A percentile compares a stretch with the other conserved stretches of the same genome.
Evolutionary conservation across 768 basidiomycete genomes (phyloP).

Genomic region (Cubamyces lactineus): DNA sequence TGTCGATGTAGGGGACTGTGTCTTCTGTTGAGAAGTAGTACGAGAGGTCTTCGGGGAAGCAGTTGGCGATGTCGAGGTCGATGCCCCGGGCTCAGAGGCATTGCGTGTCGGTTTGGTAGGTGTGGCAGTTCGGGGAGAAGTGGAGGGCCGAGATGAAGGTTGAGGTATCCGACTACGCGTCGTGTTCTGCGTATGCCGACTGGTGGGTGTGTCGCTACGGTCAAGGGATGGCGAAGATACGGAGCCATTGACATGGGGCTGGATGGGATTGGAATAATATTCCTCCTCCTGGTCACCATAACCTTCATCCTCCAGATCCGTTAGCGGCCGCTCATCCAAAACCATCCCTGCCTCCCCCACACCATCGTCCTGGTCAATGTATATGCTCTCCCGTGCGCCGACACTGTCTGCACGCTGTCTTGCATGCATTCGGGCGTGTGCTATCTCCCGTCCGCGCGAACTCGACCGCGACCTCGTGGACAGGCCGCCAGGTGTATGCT

Average conservation of each 20-base stretch:
- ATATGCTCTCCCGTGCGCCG: slow-evolving; percentile 63
- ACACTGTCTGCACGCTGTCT: slow-evolving; percentile 71
- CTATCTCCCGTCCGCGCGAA: slow-evolving; percentile 32
- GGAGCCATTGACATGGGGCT: slow-evolving; percentile 26
- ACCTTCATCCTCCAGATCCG: slow-evolving; percentile 61
- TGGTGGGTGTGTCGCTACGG: slow-evolving; percentile 30
- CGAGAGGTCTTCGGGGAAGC: slow-evolving; percentile 26
- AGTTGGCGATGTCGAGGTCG: slow-evolving; percentile 25
- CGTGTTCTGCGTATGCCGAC: slow-evolving; percentile 18
- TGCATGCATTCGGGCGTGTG: slow-evolving; percentile 22
- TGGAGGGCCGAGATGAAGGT: slow-evolving; percentile 41
- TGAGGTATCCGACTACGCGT: slow-evolving; percentile 29
- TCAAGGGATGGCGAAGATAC: slow-evolving; percentile 29
- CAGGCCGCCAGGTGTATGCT: slow-evolving; percentile 19
- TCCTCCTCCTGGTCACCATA: slow-evolving; percentile 42
- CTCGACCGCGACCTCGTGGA: slow-evolving; percentile 31
- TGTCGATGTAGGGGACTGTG: slow-evolving; percentile 16
- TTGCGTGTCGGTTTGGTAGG: slow-evolving; percentile 43
- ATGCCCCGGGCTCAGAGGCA: slow-evolving; percentile 39
- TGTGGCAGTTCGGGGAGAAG: slow-evolving; percentile 49
- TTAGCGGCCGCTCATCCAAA: slow-evolving; percentile 74
- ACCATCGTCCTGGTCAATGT: slow-evolving; percentile 61
- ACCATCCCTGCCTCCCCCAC: slow-evolving; percentile 54
- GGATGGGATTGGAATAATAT: slow-evolving; percentile 14
- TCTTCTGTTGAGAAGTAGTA: slow-evolving; percentile 22